phyloP scores from a whole-genome alignment of 2,329 filamentous ascomycete species.

The Epichloe glyceriae region DNA sequence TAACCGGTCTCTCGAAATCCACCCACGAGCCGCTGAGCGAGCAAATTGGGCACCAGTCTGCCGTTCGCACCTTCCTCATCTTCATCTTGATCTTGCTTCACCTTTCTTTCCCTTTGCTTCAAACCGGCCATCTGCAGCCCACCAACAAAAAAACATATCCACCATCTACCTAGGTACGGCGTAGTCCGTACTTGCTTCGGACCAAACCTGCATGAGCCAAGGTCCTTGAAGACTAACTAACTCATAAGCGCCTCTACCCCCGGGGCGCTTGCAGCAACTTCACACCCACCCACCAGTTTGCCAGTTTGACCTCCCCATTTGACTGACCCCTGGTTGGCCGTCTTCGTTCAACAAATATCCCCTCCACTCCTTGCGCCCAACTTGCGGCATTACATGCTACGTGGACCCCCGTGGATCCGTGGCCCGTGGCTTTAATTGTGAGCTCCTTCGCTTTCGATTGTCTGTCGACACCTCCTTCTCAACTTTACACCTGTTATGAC shows the following conservation, averaged over 20 bases:
- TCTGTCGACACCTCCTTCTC: not conserved
- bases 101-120: not conserved
- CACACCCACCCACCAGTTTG: not conserved
- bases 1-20: not conserved
- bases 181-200: not conserved
- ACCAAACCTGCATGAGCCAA: too few species aligned
- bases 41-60: not conserved
- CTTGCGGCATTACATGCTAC: not conserved
- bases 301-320: not conserved
- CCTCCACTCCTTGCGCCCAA: not conserved
- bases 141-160: too few species aligned
- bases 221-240: too few species aligned
- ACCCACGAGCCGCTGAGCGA: not conserved
- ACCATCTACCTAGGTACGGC: not conserved
- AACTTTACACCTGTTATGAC: constrained; percentile 16
- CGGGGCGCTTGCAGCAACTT: not conserved
- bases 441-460: not conserved
- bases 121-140: not conserved
- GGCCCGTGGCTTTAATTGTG: not conserved
- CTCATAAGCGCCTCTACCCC: not conserved
- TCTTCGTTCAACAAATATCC: not conserved
- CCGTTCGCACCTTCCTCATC: not conserved
- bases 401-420: constrained; percentile 1
- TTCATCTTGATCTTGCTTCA: not conserved
- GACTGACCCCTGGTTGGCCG: not conserved